Evolutionary conservation across 1,284 basidiomycete genomes (phyloP), one percentile per base, ranked within the genome.

Genomic region (Tremellales sp.): DNA sequence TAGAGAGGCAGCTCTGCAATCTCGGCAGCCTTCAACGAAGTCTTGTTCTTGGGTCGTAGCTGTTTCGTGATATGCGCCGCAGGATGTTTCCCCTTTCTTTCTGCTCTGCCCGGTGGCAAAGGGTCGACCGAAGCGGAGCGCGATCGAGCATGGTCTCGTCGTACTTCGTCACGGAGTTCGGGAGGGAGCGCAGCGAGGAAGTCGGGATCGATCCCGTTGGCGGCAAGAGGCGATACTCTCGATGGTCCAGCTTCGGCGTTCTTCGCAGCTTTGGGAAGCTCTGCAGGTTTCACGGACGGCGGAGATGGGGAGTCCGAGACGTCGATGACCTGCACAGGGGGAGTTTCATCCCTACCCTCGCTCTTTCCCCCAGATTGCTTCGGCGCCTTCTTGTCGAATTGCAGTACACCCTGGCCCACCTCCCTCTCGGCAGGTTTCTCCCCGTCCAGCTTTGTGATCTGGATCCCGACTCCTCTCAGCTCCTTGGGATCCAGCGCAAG

Each of bases 401-500:
- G 45, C 27, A 71, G 46, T 8, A 51, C 38, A 4, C 49, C 53
- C 45, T 71, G 68, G 0, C 68, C 64, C 2, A 45, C 50, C 29
- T 61, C 60, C 24, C 58, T 45, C 36, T 64, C 63, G 7, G 35
- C 47, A 5, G 25, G 38, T 31, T 55, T 57, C 13, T 59, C 78
- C 66, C 63, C 63, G 64, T 92, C 89, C 0, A 95, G 77, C 67
- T 93, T 95, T 61, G 86, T 84, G n/a, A 97, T 81, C 63, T 91
- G 89, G 21, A 98, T 86, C 0, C 88, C 90, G 43, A 98, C 81
- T 0, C 94, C 94, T n/a, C 95, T 80, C 14, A 98, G 75, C 58
- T 98, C 94, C 51, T 78, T 79, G 0, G 91, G 82, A 53, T 91
- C 85, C 35, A 92, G 84, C 33, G 77, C 76, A 68, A 93, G 82